A percentile compares a stretch with the other conserved stretches of the same genome.
These are phyloP conservation scores for Monosporascus ibericus DNA, from an alignment of 2,329 filamentous ascomycete genomes.

Conservation along the genomic window DNA sequence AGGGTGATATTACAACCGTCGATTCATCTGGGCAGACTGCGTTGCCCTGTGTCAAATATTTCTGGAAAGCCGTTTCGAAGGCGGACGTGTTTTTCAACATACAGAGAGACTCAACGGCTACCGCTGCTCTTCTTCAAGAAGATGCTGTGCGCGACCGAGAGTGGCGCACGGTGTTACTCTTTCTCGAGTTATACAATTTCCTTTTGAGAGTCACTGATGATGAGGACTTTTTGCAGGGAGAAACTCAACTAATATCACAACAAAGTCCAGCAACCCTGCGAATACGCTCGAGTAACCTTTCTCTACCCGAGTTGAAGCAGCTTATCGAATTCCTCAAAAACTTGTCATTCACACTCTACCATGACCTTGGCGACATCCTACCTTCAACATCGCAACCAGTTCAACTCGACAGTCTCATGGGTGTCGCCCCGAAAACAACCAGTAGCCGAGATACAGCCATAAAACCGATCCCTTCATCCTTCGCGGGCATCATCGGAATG, in stretches of 20 bases:
- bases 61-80: conserved; percentile 62
- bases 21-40: conserved; percentile 28
- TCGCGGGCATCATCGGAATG: conserved; percentile 56
- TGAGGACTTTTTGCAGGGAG: conserved; percentile 80
- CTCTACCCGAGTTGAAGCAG: conserved; percentile 62
- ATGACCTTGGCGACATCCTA: conserved; percentile 63
- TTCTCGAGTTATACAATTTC: conserved; percentile 91
- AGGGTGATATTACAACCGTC: conserved; percentile 55
- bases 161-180: conserved; percentile 84
- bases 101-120: conserved; percentile 18
- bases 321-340: conserved; percentile 86
- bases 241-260: conserved; percentile 31
- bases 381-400: conserved; percentile 16
- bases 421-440: conserved; percentile 7
- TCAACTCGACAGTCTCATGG: conserved; percentile 15
- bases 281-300: conserved; percentile 60
- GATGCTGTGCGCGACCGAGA: conserved; percentile 51
- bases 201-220: conserved; percentile 90
- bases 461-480: conserved; percentile 16
- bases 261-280: conserved; percentile 37
- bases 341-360: conserved; percentile 82
- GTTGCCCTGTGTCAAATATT: conserved; percentile 70
- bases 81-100: conserved; percentile 35
- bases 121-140: conserved; percentile 20
- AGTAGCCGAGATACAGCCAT: conserved; percentile 6